Evolutionary conservation across 176 grass and related monocot genomes (phyloP), one percentile per base, ranked within the genome.

Genomic region (Sorghum bicolor): DNA sequence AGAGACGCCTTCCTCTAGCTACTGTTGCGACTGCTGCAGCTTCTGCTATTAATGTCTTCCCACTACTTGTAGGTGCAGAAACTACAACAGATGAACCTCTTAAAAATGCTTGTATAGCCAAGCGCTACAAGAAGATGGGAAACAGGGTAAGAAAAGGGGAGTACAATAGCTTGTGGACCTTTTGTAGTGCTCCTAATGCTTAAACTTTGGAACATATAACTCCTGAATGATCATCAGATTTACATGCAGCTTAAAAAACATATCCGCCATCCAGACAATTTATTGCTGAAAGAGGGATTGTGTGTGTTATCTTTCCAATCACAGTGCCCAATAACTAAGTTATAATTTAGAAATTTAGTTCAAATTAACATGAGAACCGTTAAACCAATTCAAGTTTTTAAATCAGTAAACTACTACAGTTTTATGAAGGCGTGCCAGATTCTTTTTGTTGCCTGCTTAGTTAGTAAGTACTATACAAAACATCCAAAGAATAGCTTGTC

Each of bases 1-100:
- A 95, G 62, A 98, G 82, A 32, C 95, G 88, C 24, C 88, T 94
- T 88, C 85, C 86, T 86, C 89, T 98, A 75, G 90, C 90, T 77
- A 95, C 82, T 58, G 92, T 92, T 87, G 95, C 95, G 3, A 93
- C 84, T n/a, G 95, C 95, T 77, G 95, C 91, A 87, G 89, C 90
- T 93, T 98, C 95, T 84, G 95, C 95, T 1, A 95, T 98, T 65
- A 98, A 78, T 38, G 95, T 98, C 84, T 98, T 98, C 60, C 95
- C 95, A 65, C 95, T 98, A 84, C 95, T 98, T 75, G 95, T 98
- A 72, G 95, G 95, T 64, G 92, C 95, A 66, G 95, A 98, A 78
- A 98, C 92, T 82, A 98, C 74, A 47, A 98, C 79, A 30, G 95
- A 98, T 32, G 95, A 94, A 53, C 92, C 92, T 93, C 92, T 90